Percentiles rank a stretch among this genome's conserved stretches.
Evolutionary conservation across 1,284 basidiomycete genomes (phyloP).

Genomic region (Singerocomus rubriflavus): DNA sequence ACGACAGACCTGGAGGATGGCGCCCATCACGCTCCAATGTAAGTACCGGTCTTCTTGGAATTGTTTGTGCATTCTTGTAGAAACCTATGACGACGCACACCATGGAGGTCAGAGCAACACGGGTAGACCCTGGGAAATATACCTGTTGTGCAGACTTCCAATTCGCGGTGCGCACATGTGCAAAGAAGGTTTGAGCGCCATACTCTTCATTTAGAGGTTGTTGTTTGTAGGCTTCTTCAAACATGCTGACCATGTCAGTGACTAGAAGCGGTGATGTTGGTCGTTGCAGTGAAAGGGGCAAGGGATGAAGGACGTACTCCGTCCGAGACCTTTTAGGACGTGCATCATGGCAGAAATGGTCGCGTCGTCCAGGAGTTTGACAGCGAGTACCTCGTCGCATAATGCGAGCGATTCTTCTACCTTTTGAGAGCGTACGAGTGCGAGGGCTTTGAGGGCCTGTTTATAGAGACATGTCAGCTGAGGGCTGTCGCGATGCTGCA

Average conservation of each 20-base stretch:
- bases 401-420: conserved; percentile 75
- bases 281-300: background rate
- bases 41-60: conserved; percentile 77
- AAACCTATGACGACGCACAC: conserved; percentile 42
- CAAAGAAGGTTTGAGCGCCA: conserved; percentile 78
- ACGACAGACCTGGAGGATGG: conserved; percentile 66
- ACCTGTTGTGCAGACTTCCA: conserved; percentile 84
- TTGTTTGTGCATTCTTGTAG: conserved; percentile 75
- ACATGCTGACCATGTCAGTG: conserved; percentile 75
- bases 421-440: conserved; percentile 76
- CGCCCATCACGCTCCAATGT: conserved; percentile 80
- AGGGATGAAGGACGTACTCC: conserved; percentile 49
- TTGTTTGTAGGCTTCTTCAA: conserved; percentile 75
- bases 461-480: conserved; percentile 1
- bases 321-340: conserved; percentile 70
- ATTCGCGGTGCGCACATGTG: conserved; percentile 69
- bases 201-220: conserved; percentile 79
- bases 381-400: conserved; percentile 73
- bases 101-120: conserved; percentile 4
- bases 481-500: background rate
- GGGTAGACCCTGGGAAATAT: background rate
- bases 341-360: conserved; percentile 79
- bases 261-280: conserved; percentile 40
- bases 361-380: conserved; percentile 65
- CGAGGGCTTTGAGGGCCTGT: conserved; percentile 77